Evolutionary conservation across 305 asterid species (phyloP), one percentile per base, ranked within the genome.

Genomic region (Solanum aculeatissimum): DNA sequence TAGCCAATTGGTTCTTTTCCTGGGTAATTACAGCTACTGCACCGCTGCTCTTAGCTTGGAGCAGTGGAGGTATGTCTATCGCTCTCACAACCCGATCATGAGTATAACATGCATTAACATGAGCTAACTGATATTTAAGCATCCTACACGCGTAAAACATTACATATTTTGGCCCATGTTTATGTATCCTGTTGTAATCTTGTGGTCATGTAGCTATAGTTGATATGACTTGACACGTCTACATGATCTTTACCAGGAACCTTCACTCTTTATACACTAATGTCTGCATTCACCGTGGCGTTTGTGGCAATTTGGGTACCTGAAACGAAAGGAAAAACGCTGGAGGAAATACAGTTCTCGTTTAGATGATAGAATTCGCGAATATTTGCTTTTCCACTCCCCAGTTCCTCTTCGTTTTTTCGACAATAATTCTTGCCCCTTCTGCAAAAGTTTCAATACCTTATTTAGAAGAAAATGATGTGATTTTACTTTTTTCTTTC

Each of bases 321-420:
- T 1, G 99, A 94, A 90, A 96, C 98, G 0, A 95, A 93, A 85
- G 99, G 99, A 1, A 96, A 91, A 88, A 91, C 98, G 27, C 89
- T 94, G 8, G 98, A 93, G 89, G 98, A 94, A 88, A 94, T 95
- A 85, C 98, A 96, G 85, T 80, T 83, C 38, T 92, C 97, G 2
- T 93, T 94, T 86, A 93, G 97, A 92, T 91, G 82, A 77, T 51
- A 18, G 9, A 51, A 77, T 51, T 51, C 47, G 2, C 4, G 13
- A 10, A 29, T 9, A 16, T 51, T 51, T 29, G 29, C 65, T 29
- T 29, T 51, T 51, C 25, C 8, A 47, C 42, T 25, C 25, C 43
- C 4, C 16, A 6, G n/a, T 47, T 75, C 45, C 63, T 75, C 45
- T 25, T 75, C 9, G 19, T 2, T 77, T 19, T 49, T 49, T 77